Evolutionary conservation across 768 basidiomycete genomes (phyloP).

Genomic region (Psilocybe cubensis): DNA sequence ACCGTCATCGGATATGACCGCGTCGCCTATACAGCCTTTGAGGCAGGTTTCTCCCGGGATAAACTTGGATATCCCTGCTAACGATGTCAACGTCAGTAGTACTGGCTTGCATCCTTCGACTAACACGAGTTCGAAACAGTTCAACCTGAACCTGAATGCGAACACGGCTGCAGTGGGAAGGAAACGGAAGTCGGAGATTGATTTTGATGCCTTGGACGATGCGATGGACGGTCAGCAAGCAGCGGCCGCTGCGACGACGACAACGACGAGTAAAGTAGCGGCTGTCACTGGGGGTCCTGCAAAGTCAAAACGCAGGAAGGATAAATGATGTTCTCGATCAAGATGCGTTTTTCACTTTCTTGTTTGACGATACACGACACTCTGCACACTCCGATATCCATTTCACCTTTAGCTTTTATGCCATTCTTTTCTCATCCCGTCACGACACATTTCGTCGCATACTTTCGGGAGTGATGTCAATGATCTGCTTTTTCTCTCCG

Average conservation of each 20-base stretch:
- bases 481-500: not conserved
- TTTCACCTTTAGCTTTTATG: not conserved
- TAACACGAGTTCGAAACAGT: not conserved
- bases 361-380: not conserved
- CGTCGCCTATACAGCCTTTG: constrained; percentile 25
- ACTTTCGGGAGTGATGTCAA: not conserved
- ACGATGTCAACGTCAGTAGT: constrained; percentile 18
- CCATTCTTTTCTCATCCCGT: not conserved
- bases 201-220: constrained; percentile 17
- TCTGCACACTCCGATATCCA: not conserved
- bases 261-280: not conserved
- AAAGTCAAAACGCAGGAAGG: constrained; percentile 27
- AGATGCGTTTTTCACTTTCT: not conserved
- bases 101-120: not conserved
- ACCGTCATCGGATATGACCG: constrained; percentile 23
- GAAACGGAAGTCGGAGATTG: constrained; percentile 46
- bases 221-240: constrained; percentile 13
- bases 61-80: constrained; percentile 10
- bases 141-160: not conserved
- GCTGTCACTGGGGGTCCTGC: not conserved
- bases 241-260: not conserved
- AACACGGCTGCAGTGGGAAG: not conserved
- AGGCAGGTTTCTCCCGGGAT: constrained; percentile 24
- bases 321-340: constrained; percentile 12
- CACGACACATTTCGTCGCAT: not conserved